phyloP scores from a whole-genome alignment of 129 eudicot genomes.

The Lonicera japonica region DNA sequence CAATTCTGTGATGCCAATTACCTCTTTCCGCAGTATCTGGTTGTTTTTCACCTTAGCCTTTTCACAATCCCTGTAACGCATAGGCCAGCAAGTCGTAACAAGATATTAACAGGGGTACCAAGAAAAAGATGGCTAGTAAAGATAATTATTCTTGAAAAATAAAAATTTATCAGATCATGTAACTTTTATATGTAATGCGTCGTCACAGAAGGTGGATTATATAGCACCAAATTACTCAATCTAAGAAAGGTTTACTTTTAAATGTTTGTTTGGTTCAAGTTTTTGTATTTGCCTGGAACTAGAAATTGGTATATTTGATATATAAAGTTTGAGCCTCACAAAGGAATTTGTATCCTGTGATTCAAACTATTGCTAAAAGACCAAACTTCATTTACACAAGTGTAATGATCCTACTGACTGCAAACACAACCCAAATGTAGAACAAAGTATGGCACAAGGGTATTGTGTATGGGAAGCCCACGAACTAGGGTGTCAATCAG shows the following conservation, averaged over 20 bases:
- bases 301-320: no score
- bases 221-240: neutral
- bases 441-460: slow-evolving; percentile 10
- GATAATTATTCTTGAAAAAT: neutral
- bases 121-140: neutral
- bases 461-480: slow-evolving; percentile 50
- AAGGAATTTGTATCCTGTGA: no score
- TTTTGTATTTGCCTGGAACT: no score
- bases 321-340: no score
- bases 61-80: slow-evolving; percentile 37
- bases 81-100: neutral
- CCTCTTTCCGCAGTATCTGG: slow-evolving; percentile 29
- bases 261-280: neutral
- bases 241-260: neutral
- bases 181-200: neutral
- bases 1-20: slow-evolving; percentile 41
- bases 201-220: neutral
- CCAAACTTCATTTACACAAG: no score
- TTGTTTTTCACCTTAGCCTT: slow-evolving; percentile 26
- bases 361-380: no score
- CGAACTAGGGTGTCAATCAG: slow-evolving; percentile 56
- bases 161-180: slow-evolving; percentile 1
- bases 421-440: no score
- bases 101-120: neutral
- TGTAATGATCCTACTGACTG: no score